These are phyloP conservation scores for Cyberlindnera petersonii DNA, from an alignment of 805 yeast species.

Conservation along the genomic window DNA sequence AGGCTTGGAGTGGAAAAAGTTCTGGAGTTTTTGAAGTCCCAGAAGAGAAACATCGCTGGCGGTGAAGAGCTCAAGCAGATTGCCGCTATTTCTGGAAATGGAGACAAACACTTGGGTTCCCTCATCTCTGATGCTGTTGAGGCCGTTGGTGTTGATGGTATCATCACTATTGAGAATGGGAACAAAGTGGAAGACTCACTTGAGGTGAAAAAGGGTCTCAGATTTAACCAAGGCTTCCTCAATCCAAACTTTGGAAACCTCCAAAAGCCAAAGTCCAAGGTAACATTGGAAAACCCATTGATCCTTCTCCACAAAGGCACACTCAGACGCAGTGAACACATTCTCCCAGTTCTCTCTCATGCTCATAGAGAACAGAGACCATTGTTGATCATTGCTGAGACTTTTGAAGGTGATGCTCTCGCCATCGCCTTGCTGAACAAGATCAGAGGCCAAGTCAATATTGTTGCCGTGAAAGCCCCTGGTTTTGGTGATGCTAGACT, in stretches of 20 bases:
- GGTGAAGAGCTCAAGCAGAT: slow-evolving; percentile 96
- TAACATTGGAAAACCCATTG: slow-evolving; percentile 92
- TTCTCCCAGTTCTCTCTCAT: slow-evolving; percentile 87
- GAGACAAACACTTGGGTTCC: slow-evolving; percentile 88
- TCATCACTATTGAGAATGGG: slow-evolving; percentile 95
- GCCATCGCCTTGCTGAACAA: slow-evolving; percentile 97
- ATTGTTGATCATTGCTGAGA: slow-evolving; percentile 89
- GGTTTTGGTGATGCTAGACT: slow-evolving; percentile 99
- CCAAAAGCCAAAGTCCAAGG: slow-evolving; percentile 88
- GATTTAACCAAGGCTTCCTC: slow-evolving; percentile 95
- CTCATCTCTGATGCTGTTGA: slow-evolving; percentile 95
- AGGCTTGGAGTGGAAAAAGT: slow-evolving; percentile 96
- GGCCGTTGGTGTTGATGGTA: slow-evolving; percentile 99
- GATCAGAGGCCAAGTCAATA: slow-evolving; percentile 97
- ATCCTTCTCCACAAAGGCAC: slow-evolving; percentile 47
- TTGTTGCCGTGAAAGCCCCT: slow-evolving; percentile 96
- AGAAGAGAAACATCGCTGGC: slow-evolving; percentile 92
- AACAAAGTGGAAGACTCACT: slow-evolving; percentile 94
- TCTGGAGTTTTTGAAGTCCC: slow-evolving; percentile 72
- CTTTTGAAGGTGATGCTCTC: slow-evolving; percentile 95
- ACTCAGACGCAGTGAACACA: slow-evolving; percentile 35
- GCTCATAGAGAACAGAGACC: slow-evolving; percentile 94
- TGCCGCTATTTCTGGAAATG: slow-evolving; percentile 96
- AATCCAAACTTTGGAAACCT: slow-evolving; percentile 82
- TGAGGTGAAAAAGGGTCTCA: slow-evolving; percentile 97